Percentiles rank a stretch among this genome's conserved stretches.
phyloP scores from a whole-genome alignment of 2,329 filamentous ascomycete genomes.

The Aspergillus eucalypticola region DNA sequence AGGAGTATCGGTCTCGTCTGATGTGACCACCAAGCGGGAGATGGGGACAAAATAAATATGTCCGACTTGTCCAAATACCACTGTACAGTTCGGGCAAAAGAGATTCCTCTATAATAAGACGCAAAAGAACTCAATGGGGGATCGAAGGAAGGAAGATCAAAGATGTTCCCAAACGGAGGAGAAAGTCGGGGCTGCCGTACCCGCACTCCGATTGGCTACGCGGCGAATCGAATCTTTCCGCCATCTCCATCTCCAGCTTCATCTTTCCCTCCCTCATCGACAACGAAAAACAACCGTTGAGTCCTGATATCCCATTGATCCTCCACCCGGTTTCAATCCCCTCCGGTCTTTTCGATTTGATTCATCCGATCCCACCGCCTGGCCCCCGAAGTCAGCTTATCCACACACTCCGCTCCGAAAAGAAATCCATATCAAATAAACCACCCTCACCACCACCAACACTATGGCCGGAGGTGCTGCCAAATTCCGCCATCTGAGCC shows the following conservation, averaged over 20 bases:
- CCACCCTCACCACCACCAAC: constrained; percentile 7
- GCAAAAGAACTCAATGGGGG: too few relatives aligned
- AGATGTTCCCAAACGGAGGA: too few relatives aligned
- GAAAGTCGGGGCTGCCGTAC: constrained; percentile 20
- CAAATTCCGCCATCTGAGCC: constrained; percentile 87
- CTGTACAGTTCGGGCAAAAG: too few relatives aligned
- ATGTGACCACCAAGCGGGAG: too few relatives aligned
- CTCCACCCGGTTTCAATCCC: neutral
- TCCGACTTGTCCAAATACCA: too few relatives aligned
- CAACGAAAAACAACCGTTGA: neutral
- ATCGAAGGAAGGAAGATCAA: neutral
- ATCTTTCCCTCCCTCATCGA: constrained; percentile 8
- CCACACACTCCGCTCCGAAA: neutral
- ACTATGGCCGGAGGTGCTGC: constrained; percentile 81
- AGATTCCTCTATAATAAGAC: too few relatives aligned
- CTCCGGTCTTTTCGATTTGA: neutral
- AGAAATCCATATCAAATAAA: neutral
- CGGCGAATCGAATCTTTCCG: constrained; percentile 36
- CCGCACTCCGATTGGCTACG: constrained; percentile 38
- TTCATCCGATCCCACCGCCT: neutral
- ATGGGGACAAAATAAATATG: too few relatives aligned
- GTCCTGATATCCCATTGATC: neutral
- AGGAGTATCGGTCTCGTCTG: neutral
- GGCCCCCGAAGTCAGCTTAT: neutral
- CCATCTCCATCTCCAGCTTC: neutral